Conservation (phyloP, 805 yeast species). For the Jamesozyma jinghongensis region DNA sequence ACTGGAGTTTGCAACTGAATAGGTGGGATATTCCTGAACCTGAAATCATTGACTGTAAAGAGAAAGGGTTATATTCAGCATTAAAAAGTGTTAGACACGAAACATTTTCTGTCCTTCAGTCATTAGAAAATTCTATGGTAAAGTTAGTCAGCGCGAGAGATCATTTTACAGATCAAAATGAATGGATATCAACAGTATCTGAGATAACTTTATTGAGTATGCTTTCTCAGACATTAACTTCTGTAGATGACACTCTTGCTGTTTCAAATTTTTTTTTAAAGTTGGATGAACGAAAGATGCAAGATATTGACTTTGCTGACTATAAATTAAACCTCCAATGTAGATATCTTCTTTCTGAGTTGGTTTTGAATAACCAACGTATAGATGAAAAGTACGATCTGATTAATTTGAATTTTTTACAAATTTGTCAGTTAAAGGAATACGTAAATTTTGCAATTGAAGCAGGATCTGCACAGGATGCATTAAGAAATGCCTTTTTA, state of each 20-base stretch:
- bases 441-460: slow-evolving; percentile 8
- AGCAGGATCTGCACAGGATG: slow-evolving; percentile 17
- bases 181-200: slow-evolving; percentile 17
- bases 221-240: slow-evolving; percentile 1
- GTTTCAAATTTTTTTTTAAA: background rate
- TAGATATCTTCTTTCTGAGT: slow-evolving; percentile 10
- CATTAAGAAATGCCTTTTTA: slow-evolving; percentile 13
- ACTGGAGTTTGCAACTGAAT: slow-evolving; percentile 68
- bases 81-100: slow-evolving; percentile 34
- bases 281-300: slow-evolving; percentile 5
- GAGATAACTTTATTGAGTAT: slow-evolving; percentile 11
- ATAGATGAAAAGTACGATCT: background rate
- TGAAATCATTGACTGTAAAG: slow-evolving; percentile 29
- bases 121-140: slow-evolving; percentile 5
- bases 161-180: slow-evolving; percentile 8
- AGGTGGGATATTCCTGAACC: slow-evolving; percentile 67
- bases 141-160: slow-evolving; percentile 1
- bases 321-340: slow-evolving; percentile 11
- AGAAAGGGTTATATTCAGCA: slow-evolving; percentile 43
- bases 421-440: slow-evolving; percentile 6
- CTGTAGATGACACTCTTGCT: background rate
- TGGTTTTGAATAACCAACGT: slow-evolving; percentile 1
- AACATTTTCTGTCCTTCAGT: background rate
- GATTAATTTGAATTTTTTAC: background rate
- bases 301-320: slow-evolving; percentile 7